Percentiles rank a stretch among this genome's conserved stretches.
These are phyloP conservation scores for Coemansia sp. DNA, from an alignment of 192 early-diverging fungal species.

Conservation along the genomic window DNA sequence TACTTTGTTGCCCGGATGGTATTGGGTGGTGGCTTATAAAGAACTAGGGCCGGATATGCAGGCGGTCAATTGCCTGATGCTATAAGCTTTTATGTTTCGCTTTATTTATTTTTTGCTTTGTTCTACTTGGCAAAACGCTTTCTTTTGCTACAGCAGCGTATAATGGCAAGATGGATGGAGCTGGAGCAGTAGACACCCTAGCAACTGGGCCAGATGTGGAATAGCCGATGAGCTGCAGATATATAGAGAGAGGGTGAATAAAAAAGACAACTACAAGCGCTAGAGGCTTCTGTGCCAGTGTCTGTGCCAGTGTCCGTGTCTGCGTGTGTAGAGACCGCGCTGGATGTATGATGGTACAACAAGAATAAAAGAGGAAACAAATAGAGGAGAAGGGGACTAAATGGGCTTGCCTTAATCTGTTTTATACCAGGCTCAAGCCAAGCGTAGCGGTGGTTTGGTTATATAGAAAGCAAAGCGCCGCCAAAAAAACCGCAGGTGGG, in stretches of 20 bases:
- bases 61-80: background rate
- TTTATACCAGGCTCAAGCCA: slow-evolving; percentile 7
- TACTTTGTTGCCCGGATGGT: background rate
- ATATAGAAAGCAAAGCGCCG: slow-evolving; percentile 6
- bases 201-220: background rate
- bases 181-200: background rate
- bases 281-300: background rate
- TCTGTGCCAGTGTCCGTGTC: background rate
- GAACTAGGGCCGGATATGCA: background rate
- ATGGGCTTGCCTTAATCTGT: slow-evolving; percentile 6
- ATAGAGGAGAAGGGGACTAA: background rate
- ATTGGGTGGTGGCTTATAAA: background rate
- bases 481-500: background rate
- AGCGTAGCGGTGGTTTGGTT: slow-evolving; percentile 12
- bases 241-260: background rate
- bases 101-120: background rate
- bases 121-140: background rate
- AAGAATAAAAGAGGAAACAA: slow-evolving; percentile 1
- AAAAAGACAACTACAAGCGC: background rate
- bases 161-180: background rate
- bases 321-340: background rate
- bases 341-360: background rate
- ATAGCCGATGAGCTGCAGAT: no score
- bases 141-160: background rate
- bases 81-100: background rate